Evolutionary conservation across 2,329 filamentous ascomycete genomes (phyloP), one percentile per base, ranked within the genome.

Genomic region (Aureobasidium musti): DNA sequence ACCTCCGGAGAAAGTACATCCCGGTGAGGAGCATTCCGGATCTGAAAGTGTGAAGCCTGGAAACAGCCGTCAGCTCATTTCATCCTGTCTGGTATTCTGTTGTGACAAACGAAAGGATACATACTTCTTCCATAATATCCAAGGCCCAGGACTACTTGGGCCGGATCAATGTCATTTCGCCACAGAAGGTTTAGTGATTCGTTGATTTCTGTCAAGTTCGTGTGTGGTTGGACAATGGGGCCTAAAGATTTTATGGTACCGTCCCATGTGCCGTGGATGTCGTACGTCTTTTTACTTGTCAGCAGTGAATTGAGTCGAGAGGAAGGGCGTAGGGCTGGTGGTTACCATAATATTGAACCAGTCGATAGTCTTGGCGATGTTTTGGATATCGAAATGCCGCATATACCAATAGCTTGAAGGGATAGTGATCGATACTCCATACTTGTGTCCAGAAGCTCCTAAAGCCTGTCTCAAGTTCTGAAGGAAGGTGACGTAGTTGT

Each of bases 41-140:
- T 30, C 30, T 30, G 7, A 30, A 30, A 30, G 30, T 30, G 30
- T 75, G 73, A n/a, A n/a, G n/a, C n/a, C n/a, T n/a, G n/a, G n/a
- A n/a, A n/a, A n/a, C n/a, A n/a, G n/a, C n/a, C n/a, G n/a, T n/a
- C n/a, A n/a, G n/a, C n/a, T n/a, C n/a, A n/a, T n/a, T n/a, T n/a
- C n/a, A n/a, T n/a, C n/a, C n/a, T n/a, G n/a, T n/a, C n/a, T n/a
- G n/a, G n/a, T n/a, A n/a, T n/a, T n/a, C n/a, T n/a, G n/a, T n/a
- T n/a, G n/a, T n/a, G n/a, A n/a, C n/a, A n/a, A n/a, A n/a, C n/a
- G n/a, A n/a, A n/a, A n/a, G n/a, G n/a, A n/a, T n/a, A n/a, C n/a
- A n/a, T n/a, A n/a, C n/a, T n/a, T n/a, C n/a, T n/a, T 4, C 81
- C 80, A 68, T 84, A 84, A 66, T 80, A 83, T 2, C 74, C 80